Base-by-base conservation (phyloP, 768 basidiomycete genomes). In the Lactifluus subvellereus region DNA sequence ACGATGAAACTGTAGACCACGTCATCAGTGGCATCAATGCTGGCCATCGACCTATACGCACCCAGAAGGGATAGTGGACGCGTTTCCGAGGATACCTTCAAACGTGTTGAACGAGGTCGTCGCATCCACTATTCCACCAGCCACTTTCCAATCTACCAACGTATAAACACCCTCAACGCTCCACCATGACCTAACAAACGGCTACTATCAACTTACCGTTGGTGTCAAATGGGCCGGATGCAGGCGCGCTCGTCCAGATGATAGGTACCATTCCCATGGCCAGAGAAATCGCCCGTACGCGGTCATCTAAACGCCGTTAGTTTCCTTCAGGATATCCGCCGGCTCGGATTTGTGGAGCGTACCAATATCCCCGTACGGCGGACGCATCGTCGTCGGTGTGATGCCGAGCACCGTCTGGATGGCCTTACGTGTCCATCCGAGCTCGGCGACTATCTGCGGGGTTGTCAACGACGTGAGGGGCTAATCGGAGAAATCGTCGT, bases 221-320 rank as follows among this genome's bases (percentile, higher is more conserved):
- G 45, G 89, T 90, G 69, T 91, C 88, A 69, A 89, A 91, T 57
- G 78, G 71, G 43, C 75, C 76, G 51, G 79, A 81, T 33, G 71
- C 70, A 51, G 84, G 81, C 11, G 82, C 79, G 11, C 79, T 77
- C 37, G 92, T 91, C 95, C 95, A 98, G 72, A 96, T 88, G 70
- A 97, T 85, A 32, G 96, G 91, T 11, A 86, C 77, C 75, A 98
- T 76, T 50, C 94, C 93, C 95, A 98, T 96, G 35, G 93, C 91
- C 58, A 91, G 73, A 20, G 86, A 77, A 72, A 98, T 93, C 45
- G 88, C 89, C 65, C 96, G 89, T 51, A 98, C 94, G 69, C 95
- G 92, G 75, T 93, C 89, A 72, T 98, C 94, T 84, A 51, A 33
- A 45, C 47, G 30, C 59, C 42, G 47, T 56, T 54, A 68, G 50